A percentile compares a stretch with the other conserved stretches of the same genome.
These are phyloP conservation scores for Pseudogymnoascus sp. DNA, from an alignment of 2,329 filamentous ascomycete species.

Conservation along the genomic window DNA sequence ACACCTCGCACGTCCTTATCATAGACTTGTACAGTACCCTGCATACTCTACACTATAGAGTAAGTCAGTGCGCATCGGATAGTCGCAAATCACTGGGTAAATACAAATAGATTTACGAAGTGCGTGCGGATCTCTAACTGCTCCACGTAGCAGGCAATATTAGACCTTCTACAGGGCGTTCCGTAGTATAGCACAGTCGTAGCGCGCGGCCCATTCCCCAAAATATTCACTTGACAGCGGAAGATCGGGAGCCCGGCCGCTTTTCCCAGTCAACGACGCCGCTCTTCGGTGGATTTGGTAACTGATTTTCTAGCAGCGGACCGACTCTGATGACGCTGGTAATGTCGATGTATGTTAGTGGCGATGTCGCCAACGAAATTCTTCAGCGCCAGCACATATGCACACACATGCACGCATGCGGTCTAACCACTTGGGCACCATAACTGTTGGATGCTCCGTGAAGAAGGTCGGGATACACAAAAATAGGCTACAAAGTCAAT, in stretches of 20 bases:
- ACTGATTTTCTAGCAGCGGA: neutral
- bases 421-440: neutral
- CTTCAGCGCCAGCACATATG: neutral
- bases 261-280: neutral
- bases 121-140: neutral
- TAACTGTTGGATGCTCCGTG: neutral
- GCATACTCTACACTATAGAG: too few species aligned
- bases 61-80: neutral
- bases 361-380: neutral
- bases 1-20: neutral
- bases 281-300: neutral
- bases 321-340: neutral
- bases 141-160: neutral
- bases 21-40: neutral
- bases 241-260: neutral
- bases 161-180: neutral
- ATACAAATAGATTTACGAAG: neutral
- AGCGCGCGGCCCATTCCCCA: neutral
- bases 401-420: neutral
- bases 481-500: neutral
- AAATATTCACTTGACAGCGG: neutral
- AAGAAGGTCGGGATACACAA: neutral
- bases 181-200: neutral
- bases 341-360: neutral
- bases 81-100: neutral